A percentile compares a stretch with the other conserved stretches of the same genome.
phyloP scores from a whole-genome alignment of 345 rosid genomes.

The Populus deltoides region DNA sequence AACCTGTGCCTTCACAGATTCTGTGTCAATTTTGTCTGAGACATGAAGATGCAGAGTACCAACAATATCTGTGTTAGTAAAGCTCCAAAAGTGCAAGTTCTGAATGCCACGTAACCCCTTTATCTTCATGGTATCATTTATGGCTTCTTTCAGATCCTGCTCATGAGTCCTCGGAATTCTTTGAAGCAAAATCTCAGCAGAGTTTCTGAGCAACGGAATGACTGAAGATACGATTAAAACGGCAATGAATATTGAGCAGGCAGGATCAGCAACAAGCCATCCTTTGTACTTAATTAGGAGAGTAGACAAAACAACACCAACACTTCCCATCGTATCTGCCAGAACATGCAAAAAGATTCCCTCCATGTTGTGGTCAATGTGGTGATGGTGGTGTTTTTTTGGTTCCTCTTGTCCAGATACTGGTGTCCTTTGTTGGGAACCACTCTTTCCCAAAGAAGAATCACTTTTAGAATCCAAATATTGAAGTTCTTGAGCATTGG shows the following conservation, averaged over 20 bases:
- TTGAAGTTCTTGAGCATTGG: not conserved
- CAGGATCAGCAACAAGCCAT: conserved; percentile 99
- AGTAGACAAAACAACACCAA: conserved; percentile 93
- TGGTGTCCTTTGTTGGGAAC: not conserved
- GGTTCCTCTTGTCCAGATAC: conserved; percentile 17
- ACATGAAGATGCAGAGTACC: conserved; percentile 79
- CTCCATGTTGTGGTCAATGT: conserved; percentile 98
- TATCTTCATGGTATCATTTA: conserved; percentile 46
- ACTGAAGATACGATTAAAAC: conserved; percentile 80
- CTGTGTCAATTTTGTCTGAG: conserved; percentile 57
- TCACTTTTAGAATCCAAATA: conserved; percentile 13
- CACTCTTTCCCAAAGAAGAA: conserved; percentile 3
- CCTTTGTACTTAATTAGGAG: conserved; percentile 91
- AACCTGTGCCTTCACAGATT: conserved; percentile 50
- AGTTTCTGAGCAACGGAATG: conserved; percentile 83
- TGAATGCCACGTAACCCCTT: conserved; percentile 64
- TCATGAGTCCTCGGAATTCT: conserved; percentile 81
- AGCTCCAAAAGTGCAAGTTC: conserved; percentile 85
- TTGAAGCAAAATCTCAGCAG: conserved; percentile 85
- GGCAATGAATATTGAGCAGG: conserved; percentile 90
- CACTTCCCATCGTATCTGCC: conserved; percentile 97
- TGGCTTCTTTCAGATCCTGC: conserved; percentile 49
- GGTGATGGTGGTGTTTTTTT: conserved; percentile 43
- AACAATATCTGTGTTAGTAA: conserved; percentile 73
- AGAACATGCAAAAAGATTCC: conserved; percentile 92